phyloP scores from a whole-genome alignment of 805 yeast species.

The Yarrowia yakushimensis region DNA sequence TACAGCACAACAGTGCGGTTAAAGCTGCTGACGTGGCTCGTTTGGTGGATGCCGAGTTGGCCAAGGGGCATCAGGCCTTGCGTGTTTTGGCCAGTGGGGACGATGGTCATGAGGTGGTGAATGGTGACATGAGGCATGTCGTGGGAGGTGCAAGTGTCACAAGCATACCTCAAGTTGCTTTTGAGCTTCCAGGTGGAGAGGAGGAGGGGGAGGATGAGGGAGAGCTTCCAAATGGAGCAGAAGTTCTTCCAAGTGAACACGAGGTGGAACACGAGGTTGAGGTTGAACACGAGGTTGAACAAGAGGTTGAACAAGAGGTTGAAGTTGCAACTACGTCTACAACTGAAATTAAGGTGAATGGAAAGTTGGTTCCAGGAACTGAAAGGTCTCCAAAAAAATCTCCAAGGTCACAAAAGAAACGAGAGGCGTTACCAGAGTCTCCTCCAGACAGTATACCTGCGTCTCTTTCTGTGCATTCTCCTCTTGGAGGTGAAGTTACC shows the following conservation, averaged over 20 bases:
- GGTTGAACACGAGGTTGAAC: not conserved
- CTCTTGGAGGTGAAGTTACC: not conserved
- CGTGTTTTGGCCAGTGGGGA: slow-evolving; percentile 9
- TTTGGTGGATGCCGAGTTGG: not conserved
- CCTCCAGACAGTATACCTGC: not conserved
- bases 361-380: too few species aligned
- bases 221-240: too few species aligned
- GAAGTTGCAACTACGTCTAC: too few species aligned
- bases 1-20: slow-evolving; percentile 1
- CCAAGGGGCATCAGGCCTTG: not conserved
- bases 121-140: too few species aligned
- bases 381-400: not conserved
- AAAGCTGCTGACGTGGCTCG: slow-evolving; percentile 13
- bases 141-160: too few species aligned
- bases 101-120: not conserved
- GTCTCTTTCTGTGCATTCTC: not conserved
- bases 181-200: not conserved
- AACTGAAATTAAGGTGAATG: too few species aligned
- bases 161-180: not conserved
- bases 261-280: too few species aligned
- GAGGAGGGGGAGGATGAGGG: not conserved
- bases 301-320: not conserved
- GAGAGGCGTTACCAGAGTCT: not conserved
- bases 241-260: too few species aligned
- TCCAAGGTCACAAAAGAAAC: not conserved